These are phyloP conservation scores for Citrus hindsii DNA, from an alignment of 345 rosid genomes.

Conservation along the genomic window DNA sequence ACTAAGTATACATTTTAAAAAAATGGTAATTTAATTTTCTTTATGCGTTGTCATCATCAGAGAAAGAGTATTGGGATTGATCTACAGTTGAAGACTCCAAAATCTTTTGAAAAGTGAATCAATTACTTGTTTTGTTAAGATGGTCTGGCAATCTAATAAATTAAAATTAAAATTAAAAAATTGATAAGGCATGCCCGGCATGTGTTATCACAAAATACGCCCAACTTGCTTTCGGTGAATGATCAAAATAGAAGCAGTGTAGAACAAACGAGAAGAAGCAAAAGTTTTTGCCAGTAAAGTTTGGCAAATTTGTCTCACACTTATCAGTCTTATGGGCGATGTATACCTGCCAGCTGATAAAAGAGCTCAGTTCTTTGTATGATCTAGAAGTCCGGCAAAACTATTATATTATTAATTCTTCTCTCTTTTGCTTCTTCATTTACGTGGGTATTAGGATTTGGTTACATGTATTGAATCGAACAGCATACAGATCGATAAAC, in stretches of 20 bases:
- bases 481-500: background rate
- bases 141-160: background rate
- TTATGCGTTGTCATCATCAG: background rate
- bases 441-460: background rate
- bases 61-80: background rate
- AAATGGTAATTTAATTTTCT: too few species aligned
- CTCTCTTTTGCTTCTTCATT: background rate
- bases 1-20: background rate
- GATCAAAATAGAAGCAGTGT: background rate
- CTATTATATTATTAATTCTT: background rate
- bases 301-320: slow-evolving; percentile 20
- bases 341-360: background rate
- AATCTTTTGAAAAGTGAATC: background rate
- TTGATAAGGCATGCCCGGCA: background rate
- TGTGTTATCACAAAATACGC: background rate
- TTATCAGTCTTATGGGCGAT: background rate
- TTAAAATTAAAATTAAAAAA: background rate
- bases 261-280: background rate
- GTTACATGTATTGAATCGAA: background rate
- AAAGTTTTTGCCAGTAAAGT: slow-evolving; percentile 5
- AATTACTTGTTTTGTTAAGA: slow-evolving; percentile 5
- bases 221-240: slow-evolving; percentile 16
- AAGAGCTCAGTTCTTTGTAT: slow-evolving; percentile 1
- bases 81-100: background rate
- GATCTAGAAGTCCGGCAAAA: background rate